phyloP scores from a whole-genome alignment of 176 grass and related monocot species.

The Triticum dicoccoides region DNA sequence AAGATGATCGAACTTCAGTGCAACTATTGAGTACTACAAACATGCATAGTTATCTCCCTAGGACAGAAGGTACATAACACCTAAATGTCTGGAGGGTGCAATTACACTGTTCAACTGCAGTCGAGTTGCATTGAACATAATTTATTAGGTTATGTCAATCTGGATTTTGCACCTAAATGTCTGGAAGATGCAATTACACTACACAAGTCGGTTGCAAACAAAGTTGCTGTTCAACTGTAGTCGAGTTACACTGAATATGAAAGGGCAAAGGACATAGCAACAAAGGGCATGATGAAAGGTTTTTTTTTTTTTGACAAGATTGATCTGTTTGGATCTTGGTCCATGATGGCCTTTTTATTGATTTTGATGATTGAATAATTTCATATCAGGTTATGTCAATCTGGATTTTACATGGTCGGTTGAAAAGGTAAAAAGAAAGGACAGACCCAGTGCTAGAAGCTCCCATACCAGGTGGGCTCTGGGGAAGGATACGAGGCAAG shows the following conservation, averaged over 20 bases:
- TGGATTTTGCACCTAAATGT: no score
- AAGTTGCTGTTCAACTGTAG: conserved; percentile 2
- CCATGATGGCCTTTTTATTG: not conserved
- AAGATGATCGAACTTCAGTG: not conserved
- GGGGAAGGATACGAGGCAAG: no score
- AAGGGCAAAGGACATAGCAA: no score
- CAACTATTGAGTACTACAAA: conserved; percentile 13
- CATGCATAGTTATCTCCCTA: not conserved
- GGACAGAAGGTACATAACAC: not conserved
- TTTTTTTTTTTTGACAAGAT: not conserved
- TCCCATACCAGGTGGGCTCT: no score
- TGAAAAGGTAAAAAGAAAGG: no score
- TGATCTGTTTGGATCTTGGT: not conserved
- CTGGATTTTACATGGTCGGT: not conserved
- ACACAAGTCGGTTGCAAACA: not conserved
- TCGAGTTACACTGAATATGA: not conserved
- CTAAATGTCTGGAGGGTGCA: not conserved
- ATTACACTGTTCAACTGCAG: no score
- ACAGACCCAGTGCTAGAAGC: no score
- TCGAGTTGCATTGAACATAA: no score
- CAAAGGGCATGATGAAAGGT: no score
- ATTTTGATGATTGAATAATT: not conserved
- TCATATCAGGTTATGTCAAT: not conserved
- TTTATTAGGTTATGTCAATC: no score
- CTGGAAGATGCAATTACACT: not conserved